Base-by-base conservation (phyloP, 2,329 filamentous ascomycete species). In the Pseudogymnoascus sp. region DNA sequence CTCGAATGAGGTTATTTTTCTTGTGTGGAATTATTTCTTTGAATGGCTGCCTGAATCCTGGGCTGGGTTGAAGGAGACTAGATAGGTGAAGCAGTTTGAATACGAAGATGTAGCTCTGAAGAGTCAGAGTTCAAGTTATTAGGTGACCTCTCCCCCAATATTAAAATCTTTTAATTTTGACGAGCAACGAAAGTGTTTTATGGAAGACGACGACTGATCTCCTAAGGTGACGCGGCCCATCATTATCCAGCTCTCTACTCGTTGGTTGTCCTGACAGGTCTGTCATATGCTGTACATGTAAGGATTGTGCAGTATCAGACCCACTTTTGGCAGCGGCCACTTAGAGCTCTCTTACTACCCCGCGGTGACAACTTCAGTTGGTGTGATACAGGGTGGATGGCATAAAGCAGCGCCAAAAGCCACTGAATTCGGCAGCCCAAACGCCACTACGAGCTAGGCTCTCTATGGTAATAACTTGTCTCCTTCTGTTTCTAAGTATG, bases 391-490 rank as follows among this genome's bases (percentile, higher is more conserved):
- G 6, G 5, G 29, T 10, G 8, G 11, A 18, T 29, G 14, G 6
- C 23, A 51, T 51, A 29, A 51, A 29, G 14, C 6, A 51, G 45
- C 45, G 45, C 14, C 23, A 51, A 29, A 26, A n/a, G 14, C 7
- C 10, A 14, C 42, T 26, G 42, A 4, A 51, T 51, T 29, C 7
- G 14, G 4, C 12, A 51, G 45, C 14, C 21, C 3, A 14, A 29
- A 29, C 23, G 14, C 23, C 23, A 51, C 6, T 29, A 51, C 23
- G 6, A 16, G 26, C n/a, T 18, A 18, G n/a, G 26, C 10, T 57
- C 8, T 31, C 47, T 61, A 70, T 10, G 68, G 67, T 12, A 71
- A 59, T 18, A 71, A 61, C 63, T 71, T 72, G 59, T 68, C 66
- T 16, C 67, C 45, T 39, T 63, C 62, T 57, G 31, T 60, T 29